Evolutionary conservation across 202 grass and related monocot species (phyloP), one percentile per base, ranked within the genome.

Genomic region (Bolboschoenoplectus hybrid): DNA sequence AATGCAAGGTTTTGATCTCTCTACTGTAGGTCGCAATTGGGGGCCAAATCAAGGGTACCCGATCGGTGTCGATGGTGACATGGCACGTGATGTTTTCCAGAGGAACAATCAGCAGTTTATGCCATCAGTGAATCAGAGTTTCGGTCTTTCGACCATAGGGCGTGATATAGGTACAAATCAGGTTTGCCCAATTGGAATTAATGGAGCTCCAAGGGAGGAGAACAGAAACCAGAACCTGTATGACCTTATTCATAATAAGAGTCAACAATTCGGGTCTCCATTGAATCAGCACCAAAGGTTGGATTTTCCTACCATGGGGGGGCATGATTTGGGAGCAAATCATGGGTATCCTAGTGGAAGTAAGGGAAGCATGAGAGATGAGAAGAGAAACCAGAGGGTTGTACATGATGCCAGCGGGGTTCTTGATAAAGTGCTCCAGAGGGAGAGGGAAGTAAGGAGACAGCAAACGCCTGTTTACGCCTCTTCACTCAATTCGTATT

Each of bases 41-140:
- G 81, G 60, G 38, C 6, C 81, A 36, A 83, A 67, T 83, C 81
- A 83, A 52, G 81, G 60, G 20, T 67, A 67, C 14, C 62, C 36
- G 1, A 51, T 52, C 67, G 81, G 60, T 51, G 67, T 52, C 46
- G 67, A 51, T 52, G 62, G 17, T 67, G 44, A 49, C 11, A 67
- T 83, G 9, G 11, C 41, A 17, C 45, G 17, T 50, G 81, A 83
- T 67, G 19, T 41, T 49, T 52, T 83, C 32, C 81, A 83, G 60
- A 83, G 81, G 62, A 83, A 49, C 46, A 63, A 67, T 50, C 81
- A 83, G 32, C 80, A 82, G 45, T 49, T 65, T n/a, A 51, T 83
- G 63, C 45, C 81, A 67, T 20, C 61, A 17, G 1, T 83, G 62
- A 83, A 67, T 83, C 81, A 35, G 36, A 83, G 14, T 51, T 66